A percentile compares a stretch with the other conserved stretches of the same genome.
phyloP scores from a whole-genome alignment of 176 grass and related monocot genomes.

The Calamus simplicifolius region DNA sequence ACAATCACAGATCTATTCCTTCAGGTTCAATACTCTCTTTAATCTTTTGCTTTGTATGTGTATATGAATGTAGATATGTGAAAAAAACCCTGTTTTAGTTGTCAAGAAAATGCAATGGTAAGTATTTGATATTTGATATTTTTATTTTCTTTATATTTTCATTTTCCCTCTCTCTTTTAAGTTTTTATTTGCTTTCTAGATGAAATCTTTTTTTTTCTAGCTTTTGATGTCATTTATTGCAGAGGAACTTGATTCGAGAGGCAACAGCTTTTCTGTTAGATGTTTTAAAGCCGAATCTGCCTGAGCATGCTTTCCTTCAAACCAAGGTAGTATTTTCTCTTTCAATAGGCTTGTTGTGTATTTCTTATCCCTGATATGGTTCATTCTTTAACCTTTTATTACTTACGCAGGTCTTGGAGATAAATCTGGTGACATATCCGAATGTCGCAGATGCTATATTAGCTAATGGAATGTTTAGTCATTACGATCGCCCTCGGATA shows the following conservation, averaged over 20 bases:
- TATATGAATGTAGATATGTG: too few relatives aligned
- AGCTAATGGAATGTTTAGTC: constrained; percentile 98
- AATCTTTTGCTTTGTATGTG: not conserved
- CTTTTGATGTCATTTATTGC: not conserved
- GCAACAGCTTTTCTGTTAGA: constrained; percentile 92
- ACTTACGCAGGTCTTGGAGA: constrained; percentile 78
- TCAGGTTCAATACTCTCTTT: constrained; percentile 44
- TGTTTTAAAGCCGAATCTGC: constrained; percentile 92
- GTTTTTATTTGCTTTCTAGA: too few relatives aligned
- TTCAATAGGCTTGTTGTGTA: not conserved
- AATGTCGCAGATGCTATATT: constrained; percentile 99
- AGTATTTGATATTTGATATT: too few relatives aligned
- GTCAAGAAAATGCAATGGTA: too few relatives aligned
- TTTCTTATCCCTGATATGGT: constrained; percentile 3
- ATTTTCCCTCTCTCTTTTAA: too few relatives aligned
- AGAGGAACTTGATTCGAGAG: constrained; percentile 89
- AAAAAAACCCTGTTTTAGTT: too few relatives aligned
- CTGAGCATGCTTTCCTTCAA: constrained; percentile 90
- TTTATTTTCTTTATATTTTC: too few relatives aligned
- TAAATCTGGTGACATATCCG: constrained; percentile 90
- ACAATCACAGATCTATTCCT: constrained; percentile 96
- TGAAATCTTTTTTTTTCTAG: too few relatives aligned
- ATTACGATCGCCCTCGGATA: constrained; percentile 95
- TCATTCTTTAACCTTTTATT: constrained; percentile 18
- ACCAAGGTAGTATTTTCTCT: constrained; percentile 52